Percentiles rank a stretch among this genome's conserved stretches.
Conservation (phyloP, 2,329 filamentous ascomycete genomes). For the Teratosphaeria pseudoeucalypti region DNA sequence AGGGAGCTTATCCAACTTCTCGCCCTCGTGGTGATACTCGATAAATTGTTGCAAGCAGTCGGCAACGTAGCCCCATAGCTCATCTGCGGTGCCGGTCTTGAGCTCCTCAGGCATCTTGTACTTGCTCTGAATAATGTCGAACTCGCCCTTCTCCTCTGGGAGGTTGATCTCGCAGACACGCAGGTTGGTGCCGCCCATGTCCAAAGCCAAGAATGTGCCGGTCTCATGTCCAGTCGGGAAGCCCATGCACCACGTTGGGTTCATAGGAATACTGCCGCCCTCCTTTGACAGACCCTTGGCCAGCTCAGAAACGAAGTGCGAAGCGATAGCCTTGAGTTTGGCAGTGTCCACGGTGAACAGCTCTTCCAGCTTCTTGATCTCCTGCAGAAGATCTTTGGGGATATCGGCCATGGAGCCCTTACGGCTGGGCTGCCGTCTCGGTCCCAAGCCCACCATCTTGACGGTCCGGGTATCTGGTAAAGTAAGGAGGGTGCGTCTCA, state of each 20-base stretch:
- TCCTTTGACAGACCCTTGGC: conserved; percentile 79
- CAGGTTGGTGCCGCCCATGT: conserved; percentile 94
- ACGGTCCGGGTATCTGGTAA: conserved; percentile 4
- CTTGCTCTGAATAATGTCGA: conserved; percentile 92
- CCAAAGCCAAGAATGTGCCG: conserved; percentile 78
- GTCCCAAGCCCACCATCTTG: conserved; percentile 55
- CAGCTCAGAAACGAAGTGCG: conserved; percentile 82
- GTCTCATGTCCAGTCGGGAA: conserved; percentile 80
- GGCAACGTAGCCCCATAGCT: conserved; percentile 91
- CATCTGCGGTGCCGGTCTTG: conserved; percentile 71
- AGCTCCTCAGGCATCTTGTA: conserved; percentile 91
- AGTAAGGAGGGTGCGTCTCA: neutral
- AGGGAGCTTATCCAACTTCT: conserved; percentile 57
- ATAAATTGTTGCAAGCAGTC: conserved; percentile 88
- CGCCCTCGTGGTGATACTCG: conserved; percentile 65
- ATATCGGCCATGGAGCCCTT: conserved; percentile 86
- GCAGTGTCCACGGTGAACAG: conserved; percentile 66
- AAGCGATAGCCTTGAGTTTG: conserved; percentile 81
- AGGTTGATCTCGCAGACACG: conserved; percentile 89
- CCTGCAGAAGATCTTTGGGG: conserved; percentile 68
- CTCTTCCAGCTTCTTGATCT: conserved; percentile 77
- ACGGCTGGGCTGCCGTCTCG: conserved; percentile 55
- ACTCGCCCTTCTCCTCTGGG: conserved; percentile 77
- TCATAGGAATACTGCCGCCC: conserved; percentile 95
- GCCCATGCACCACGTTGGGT: conserved; percentile 89